phyloP scores from a whole-genome alignment of 202 grass and related monocot genomes.

The Alloteropsis angusta region DNA sequence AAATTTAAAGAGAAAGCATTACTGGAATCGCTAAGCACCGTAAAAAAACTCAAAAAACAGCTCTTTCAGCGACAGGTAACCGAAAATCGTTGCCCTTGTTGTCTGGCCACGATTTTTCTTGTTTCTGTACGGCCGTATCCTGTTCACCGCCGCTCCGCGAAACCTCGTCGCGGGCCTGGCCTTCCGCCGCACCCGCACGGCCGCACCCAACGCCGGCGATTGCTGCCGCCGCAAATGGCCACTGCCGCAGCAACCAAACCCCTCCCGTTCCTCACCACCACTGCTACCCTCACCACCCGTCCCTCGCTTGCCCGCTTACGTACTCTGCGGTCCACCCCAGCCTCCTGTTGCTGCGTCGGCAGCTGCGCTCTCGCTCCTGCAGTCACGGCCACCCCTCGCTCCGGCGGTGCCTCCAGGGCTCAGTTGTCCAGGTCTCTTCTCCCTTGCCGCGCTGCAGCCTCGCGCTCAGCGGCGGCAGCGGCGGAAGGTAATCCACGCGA shows the following conservation, averaged over 20 bases:
- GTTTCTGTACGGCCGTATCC: background rate
- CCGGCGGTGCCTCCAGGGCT: background rate
- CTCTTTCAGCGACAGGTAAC: background rate
- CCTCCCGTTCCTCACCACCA: background rate
- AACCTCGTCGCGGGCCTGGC: background rate
- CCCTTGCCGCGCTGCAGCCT: background rate
- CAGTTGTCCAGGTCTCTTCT: background rate
- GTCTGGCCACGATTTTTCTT: background rate
- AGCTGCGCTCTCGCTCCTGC: background rate
- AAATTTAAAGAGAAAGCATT: no score
- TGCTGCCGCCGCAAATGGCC: slow-evolving; percentile 21
- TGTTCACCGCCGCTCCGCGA: slow-evolving; percentile 7
- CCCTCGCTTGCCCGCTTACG: background rate
- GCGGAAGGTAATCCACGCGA: slow-evolving; percentile 29
- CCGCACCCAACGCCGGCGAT: slow-evolving; percentile 16
- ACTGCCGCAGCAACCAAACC: background rate
- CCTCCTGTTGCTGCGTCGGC: background rate
- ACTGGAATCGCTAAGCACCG: no score
- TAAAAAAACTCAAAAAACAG: background rate
- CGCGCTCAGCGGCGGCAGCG: background rate
- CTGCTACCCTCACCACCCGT: background rate
- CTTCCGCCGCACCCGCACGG: background rate
- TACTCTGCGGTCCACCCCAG: background rate
- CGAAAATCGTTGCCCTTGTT: background rate
- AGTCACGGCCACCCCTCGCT: background rate